Base-by-base conservation (phyloP, 2,329 filamentous ascomycete genomes). In the Botrytis pseudocinerea region DNA sequence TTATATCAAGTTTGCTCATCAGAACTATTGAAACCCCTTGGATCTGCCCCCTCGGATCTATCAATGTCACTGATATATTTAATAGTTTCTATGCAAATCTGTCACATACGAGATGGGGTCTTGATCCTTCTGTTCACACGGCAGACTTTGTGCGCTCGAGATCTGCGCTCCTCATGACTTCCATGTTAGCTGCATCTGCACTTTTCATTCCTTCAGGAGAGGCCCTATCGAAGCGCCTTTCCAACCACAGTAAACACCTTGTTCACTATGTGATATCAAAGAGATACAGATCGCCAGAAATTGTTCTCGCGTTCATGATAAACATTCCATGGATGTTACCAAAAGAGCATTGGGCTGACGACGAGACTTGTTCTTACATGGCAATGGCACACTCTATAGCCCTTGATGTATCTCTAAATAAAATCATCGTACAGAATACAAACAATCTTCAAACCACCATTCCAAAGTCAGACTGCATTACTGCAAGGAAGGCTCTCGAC, bases 291-390 rank as follows among this genome's bases (percentile, higher is more conserved):
- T 93, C 91, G 0, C 90, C 92, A 9, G 91, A 93, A 79, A 92
- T 93, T 72, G 89, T 93, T 0, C 83, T 93, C 1, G 91, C 90
- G 0, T 93, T 93, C 78, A 91, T 93, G 88, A 87, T 92, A 46
- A 93, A 93, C 74, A 87, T 93, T 10, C 91, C 91, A 0, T 93
- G 91, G 91, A 92, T 93, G 87, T 88, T 88, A 44, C 89, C 90
- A 1, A 89, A 90, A 2, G 83, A 87, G 73, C 89, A 91, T 77
- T 90, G 89, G 80, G 90, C 90, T 16, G 91, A 93, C 76, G 91
- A 93, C 74, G 91, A 93, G 77, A 92, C 91, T 0, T 92, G 90
- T 73, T 87, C 88, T 60, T 93, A 92, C 76, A 88, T 93, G 71
- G 88, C 90, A 2, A 90, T 91, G 82, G 91, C 91, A 1, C 83